These are phyloP conservation scores for Linderniella brevidens DNA, from an alignment of 257 asterid genomes.

Conservation along the genomic window DNA sequence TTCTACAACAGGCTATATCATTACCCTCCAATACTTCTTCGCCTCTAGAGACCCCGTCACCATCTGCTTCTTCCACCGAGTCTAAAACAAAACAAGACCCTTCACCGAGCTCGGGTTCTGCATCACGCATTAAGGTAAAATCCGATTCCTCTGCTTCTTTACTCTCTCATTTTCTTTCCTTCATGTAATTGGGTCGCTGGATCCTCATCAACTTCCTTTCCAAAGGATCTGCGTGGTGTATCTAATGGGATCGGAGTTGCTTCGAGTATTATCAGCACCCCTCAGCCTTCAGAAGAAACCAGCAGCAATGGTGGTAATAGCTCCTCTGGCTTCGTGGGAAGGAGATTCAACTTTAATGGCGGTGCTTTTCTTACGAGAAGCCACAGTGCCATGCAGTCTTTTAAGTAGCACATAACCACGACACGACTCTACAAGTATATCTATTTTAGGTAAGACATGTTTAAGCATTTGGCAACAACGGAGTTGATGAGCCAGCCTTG, in stretches of 20 bases:
- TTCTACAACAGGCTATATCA: slow-evolving; percentile 32
- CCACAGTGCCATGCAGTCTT: slow-evolving; percentile 33
- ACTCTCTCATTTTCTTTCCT: background rate
- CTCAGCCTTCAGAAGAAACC: slow-evolving; percentile 19
- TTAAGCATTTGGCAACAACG: background rate
- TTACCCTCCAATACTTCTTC: slow-evolving; percentile 27
- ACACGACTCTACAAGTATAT: background rate
- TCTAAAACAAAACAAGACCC: slow-evolving; percentile 19
- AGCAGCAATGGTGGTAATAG: slow-evolving; percentile 11
- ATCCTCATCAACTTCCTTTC: background rate
- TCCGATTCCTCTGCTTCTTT: background rate
- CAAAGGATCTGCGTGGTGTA: slow-evolving; percentile 25
- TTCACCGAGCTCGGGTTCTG: slow-evolving; percentile 28
- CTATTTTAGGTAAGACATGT: slow-evolving; percentile 10
- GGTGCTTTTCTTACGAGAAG: slow-evolving; percentile 32
- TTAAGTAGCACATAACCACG: slow-evolving; percentile 18
- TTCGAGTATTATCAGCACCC: slow-evolving; percentile 10
- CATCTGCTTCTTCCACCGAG: slow-evolving; percentile 36
- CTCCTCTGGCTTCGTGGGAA: slow-evolving; percentile 21
- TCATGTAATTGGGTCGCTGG: background rate
- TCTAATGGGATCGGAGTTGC: slow-evolving; percentile 20
- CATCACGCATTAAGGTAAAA: slow-evolving; percentile 38
- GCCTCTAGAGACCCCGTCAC: slow-evolving; percentile 35
- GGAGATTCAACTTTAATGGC: slow-evolving; percentile 19
- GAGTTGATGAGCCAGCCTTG: too few relatives aligned